These are phyloP conservation scores for Leccinum solheimii DNA, from an alignment of 1,284 basidiomycete genomes.

Conservation along the genomic window DNA sequence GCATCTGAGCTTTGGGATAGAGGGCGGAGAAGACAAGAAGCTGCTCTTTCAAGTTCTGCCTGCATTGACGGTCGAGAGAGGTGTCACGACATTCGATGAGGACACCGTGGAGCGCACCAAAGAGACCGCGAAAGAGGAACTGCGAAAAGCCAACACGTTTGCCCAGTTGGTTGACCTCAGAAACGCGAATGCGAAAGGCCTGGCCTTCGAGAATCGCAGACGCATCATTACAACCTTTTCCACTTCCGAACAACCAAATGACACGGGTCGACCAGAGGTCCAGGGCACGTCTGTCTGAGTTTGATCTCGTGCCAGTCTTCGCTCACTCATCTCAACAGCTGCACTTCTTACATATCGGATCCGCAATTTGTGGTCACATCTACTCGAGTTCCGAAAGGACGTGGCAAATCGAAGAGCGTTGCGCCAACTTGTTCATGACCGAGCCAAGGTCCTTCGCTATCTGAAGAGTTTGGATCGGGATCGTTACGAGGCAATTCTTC, in stretches of 20 bases:
- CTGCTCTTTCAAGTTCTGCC: conserved; percentile 65
- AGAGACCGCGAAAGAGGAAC: conserved; percentile 42
- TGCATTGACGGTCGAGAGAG: conserved; percentile 40
- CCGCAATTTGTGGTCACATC: conserved; percentile 78
- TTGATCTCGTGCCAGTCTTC: conserved; percentile 2
- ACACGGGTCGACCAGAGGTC: conserved; percentile 84
- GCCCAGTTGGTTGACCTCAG: conserved; percentile 78
- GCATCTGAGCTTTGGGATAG: conserved; percentile 63
- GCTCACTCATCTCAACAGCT: conserved; percentile 47
- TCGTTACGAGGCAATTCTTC: conserved; percentile 75
- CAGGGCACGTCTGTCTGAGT: conserved; percentile 62
- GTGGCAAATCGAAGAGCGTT: conserved; percentile 76
- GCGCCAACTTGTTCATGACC: conserved; percentile 74
- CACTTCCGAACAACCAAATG: conserved; percentile 60
- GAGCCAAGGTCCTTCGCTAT: conserved; percentile 85
- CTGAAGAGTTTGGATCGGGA: conserved; percentile 65
- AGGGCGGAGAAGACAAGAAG: conserved; percentile 49
- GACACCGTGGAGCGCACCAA: conserved; percentile 20
- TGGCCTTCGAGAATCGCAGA: conserved; percentile 83
- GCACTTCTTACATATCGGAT: conserved; percentile 88
- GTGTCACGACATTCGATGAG: conserved; percentile 20
- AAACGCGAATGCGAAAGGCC: conserved; percentile 83
- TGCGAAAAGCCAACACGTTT: conserved; percentile 63
- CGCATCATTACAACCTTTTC: conserved; percentile 84
- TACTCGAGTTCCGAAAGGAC: conserved; percentile 72